Base-by-base conservation (phyloP, 352 stramenopile genomes). In the Phytophthora pistaciae region DNA sequence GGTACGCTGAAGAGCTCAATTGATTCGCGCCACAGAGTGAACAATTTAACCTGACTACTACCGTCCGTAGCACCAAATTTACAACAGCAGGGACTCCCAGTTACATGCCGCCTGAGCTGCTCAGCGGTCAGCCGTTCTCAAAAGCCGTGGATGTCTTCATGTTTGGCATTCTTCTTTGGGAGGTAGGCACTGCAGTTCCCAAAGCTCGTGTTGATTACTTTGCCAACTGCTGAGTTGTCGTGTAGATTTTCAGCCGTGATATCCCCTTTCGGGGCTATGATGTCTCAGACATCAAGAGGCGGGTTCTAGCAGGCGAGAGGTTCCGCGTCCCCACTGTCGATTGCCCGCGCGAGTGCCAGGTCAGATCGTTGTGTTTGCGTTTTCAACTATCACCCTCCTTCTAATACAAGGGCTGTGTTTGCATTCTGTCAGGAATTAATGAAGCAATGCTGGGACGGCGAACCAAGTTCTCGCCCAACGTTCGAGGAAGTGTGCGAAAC, bases 101-200 rank as follows among this genome's bases (percentile, higher is more conserved):
- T 36, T 97, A 97, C 74, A 97, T 96, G 90, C 85, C 89, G 11
- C 88, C 90, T 11, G 92, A 98, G 72, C 81, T 98, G 3, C 75
- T 98, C 20, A 84, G 71, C 23, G 84, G 87, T 10, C 84, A 83
- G 7, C 77, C 90, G 0, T 98, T 98, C 65, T 96, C 87, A 27
- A 97, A 96, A 65, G 83, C 79, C 0, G 92, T 98, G 36, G 93
- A 98, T 66, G 91, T 98, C 20, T 98, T 95, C 77, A 97, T 97
- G 74, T 98, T 97, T 77, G 94, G 92, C 14, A 82, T 98, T 50
- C 74, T 98, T 23, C 66, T 98, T 7, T 98, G 92, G 91, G 94
- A 98, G 80, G 78, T 87, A 54, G 13, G 40, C 10, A n/a, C 9
- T 31, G 48, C 21, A 29, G 48, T 14, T 18, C 11, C 38, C 27